These are phyloP conservation scores for Phialemonium atrogriseum DNA, from an alignment of 2,329 filamentous ascomycete genomes.

Conservation along the genomic window DNA sequence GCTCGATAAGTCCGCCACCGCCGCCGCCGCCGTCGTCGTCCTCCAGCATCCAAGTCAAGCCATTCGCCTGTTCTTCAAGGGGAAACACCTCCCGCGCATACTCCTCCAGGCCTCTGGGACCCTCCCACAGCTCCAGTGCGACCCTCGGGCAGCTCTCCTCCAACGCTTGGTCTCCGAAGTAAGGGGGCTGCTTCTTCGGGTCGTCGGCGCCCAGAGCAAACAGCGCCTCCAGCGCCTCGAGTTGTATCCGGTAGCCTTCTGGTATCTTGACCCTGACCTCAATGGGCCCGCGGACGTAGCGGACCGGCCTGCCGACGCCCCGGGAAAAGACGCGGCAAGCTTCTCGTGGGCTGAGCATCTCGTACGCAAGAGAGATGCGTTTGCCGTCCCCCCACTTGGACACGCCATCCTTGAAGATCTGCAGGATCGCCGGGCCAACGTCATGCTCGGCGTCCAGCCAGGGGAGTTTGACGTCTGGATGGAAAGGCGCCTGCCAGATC, in stretches of 20 bases:
- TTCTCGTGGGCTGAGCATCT: conserved; percentile 75
- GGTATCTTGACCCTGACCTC: conserved; percentile 82
- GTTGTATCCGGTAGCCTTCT: conserved; percentile 78
- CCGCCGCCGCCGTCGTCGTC: conserved; percentile 35
- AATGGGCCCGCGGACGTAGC: conserved; percentile 71
- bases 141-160: conserved; percentile 62
- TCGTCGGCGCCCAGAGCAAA: conserved; percentile 44
- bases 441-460: conserved; percentile 98
- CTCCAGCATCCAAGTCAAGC: conserved; percentile 80
- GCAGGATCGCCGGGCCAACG: conserved; percentile 81
- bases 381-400: conserved; percentile 67
- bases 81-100: conserved; percentile 93
- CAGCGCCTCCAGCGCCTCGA: conserved; percentile 59
- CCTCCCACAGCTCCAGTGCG: conserved; percentile 82
- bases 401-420: conserved; percentile 91
- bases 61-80: conserved; percentile 89
- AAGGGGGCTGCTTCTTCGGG: conserved; percentile 49
- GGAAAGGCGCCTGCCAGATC: conserved; percentile 88
- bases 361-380: conserved; percentile 82
- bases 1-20: conserved; percentile 11
- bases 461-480: conserved; percentile 78
- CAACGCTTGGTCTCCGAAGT: conserved; percentile 50
- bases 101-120: conserved; percentile 82
- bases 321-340: conserved; percentile 73
- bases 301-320: conserved; percentile 69